These are phyloP conservation scores for Verticillium isaacii DNA, from an alignment of 2,329 filamentous ascomycete genomes.

Conservation along the genomic window DNA sequence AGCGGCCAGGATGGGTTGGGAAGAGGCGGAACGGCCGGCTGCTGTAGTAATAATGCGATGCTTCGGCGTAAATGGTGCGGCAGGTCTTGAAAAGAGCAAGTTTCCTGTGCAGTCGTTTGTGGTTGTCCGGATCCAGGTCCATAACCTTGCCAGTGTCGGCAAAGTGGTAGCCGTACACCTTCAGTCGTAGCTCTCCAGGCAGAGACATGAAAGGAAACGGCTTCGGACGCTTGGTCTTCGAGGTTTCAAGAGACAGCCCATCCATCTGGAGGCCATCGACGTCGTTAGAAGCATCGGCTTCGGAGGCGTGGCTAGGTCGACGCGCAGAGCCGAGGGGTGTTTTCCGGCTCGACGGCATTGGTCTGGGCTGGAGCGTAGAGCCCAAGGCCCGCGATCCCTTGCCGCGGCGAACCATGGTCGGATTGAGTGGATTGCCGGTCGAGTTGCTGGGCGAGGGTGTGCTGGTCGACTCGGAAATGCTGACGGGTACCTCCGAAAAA, in stretches of 20 bases:
- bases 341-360: slow-evolving; percentile 21
- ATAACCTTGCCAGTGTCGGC: slow-evolving; percentile 47
- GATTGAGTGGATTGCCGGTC: neutral
- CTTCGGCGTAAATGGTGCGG: slow-evolving; percentile 57
- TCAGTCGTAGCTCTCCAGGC: slow-evolving; percentile 64
- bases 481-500: neutral
- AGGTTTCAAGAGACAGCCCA: slow-evolving; percentile 36
- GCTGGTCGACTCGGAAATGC: neutral
- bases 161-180: slow-evolving; percentile 64
- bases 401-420: slow-evolving; percentile 15
- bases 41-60: slow-evolving; percentile 62
- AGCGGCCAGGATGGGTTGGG: slow-evolving; percentile 56
- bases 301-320: slow-evolving; percentile 30
- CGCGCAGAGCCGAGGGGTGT: slow-evolving; percentile 27
- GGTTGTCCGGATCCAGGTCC: slow-evolving; percentile 64
- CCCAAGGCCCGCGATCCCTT: slow-evolving; percentile 26
- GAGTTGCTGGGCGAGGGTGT: neutral
- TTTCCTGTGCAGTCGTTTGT: slow-evolving; percentile 54
- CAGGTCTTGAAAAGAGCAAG: slow-evolving; percentile 59
- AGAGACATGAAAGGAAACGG: slow-evolving; percentile 64
- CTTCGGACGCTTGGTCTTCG: slow-evolving; percentile 18
- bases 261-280: slow-evolving; percentile 35
- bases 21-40: slow-evolving; percentile 61
- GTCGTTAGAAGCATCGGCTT: slow-evolving; percentile 35
- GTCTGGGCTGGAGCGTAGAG: slow-evolving; percentile 9